These are phyloP conservation scores for Ophiobolus disseminans DNA, from an alignment of 2,329 filamentous ascomycete species.

Conservation along the genomic window DNA sequence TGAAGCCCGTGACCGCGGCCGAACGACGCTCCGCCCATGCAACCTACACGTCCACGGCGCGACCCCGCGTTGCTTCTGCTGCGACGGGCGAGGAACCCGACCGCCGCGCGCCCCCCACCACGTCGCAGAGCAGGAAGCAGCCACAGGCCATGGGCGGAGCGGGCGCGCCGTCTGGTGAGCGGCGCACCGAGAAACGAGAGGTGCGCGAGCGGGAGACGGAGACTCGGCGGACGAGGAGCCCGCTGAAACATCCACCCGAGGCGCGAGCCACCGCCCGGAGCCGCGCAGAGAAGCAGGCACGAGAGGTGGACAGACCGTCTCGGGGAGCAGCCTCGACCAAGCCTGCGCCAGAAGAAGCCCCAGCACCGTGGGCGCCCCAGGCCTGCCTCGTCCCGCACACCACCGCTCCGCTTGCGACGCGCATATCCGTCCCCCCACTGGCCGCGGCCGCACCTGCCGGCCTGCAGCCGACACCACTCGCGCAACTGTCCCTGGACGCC, in stretches of 20 bases:
- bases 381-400: constrained; percentile 75
- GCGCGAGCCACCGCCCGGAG: constrained; percentile 41
- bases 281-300: constrained; percentile 40
- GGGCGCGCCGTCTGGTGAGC: constrained; percentile 31
- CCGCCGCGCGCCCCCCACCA: constrained; percentile 27
- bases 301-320: constrained; percentile 32
- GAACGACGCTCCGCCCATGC: constrained; percentile 43
- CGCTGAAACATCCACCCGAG: constrained; percentile 46
- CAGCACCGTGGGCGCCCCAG: constrained; percentile 75
- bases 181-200: constrained; percentile 45
- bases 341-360: constrained; percentile 35
- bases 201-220: constrained; percentile 47
- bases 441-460: constrained; percentile 72
- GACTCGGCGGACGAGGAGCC: constrained; percentile 44
- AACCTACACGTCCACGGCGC: constrained; percentile 40
- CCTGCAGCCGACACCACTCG: constrained; percentile 72
- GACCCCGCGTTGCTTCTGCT: constrained; percentile 46
- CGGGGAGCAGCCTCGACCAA: constrained; percentile 27
- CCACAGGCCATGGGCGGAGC: constrained; percentile 27
- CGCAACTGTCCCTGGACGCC: constrained; percentile 74
- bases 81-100: constrained; percentile 40
- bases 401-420: constrained; percentile 74
- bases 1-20: constrained; percentile 38
- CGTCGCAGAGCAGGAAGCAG: constrained; percentile 40
- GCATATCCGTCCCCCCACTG: constrained; percentile 67